Conservation (phyloP, 2,329 filamentous ascomycete species). For the Trichothecium roseum region DNA sequence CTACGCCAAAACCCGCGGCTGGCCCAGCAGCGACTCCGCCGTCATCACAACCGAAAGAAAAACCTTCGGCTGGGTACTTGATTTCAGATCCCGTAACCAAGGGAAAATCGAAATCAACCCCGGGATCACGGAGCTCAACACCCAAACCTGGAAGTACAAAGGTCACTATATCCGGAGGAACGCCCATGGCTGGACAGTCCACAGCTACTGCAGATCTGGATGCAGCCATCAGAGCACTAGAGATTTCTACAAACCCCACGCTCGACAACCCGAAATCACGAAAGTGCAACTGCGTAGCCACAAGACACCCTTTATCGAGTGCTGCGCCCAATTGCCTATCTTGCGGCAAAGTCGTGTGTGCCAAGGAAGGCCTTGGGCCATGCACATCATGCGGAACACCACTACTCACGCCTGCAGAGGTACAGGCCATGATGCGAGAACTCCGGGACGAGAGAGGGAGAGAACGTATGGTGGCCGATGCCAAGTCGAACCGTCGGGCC, state of each 20-base stretch:
- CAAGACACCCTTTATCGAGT: constrained; percentile 76
- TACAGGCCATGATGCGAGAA: constrained; percentile 77
- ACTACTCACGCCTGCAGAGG: constrained; percentile 60
- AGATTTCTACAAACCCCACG: constrained; percentile 83
- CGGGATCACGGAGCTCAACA: constrained; percentile 40
- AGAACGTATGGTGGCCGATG: constrained; percentile 77
- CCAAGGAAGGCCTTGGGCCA: constrained; percentile 86
- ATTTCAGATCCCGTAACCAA: constrained; percentile 64
- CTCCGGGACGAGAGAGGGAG: constrained; percentile 76
- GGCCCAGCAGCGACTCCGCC: constrained; percentile 27
- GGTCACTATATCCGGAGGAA: constrained; percentile 63
- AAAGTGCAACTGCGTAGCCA: constrained; percentile 80
- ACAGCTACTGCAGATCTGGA: constrained; percentile 61
- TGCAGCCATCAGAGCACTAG: constrained; percentile 77
- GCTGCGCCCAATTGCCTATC: constrained; percentile 86
- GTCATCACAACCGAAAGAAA: constrained; percentile 37
- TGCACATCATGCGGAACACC: constrained; percentile 82
- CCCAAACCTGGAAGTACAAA: constrained; percentile 51
- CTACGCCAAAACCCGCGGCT: constrained; percentile 19
- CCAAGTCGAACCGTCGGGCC: constrained; percentile 54
- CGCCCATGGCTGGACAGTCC: constrained; percentile 72
- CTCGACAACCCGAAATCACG: constrained; percentile 45
- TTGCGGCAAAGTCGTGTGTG: constrained; percentile 91
- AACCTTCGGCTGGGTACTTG: constrained; percentile 59
- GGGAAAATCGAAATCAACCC: constrained; percentile 43